Base-by-base conservation (phyloP, 140 eudicot species). In the Stevia rebaudiana region DNA sequence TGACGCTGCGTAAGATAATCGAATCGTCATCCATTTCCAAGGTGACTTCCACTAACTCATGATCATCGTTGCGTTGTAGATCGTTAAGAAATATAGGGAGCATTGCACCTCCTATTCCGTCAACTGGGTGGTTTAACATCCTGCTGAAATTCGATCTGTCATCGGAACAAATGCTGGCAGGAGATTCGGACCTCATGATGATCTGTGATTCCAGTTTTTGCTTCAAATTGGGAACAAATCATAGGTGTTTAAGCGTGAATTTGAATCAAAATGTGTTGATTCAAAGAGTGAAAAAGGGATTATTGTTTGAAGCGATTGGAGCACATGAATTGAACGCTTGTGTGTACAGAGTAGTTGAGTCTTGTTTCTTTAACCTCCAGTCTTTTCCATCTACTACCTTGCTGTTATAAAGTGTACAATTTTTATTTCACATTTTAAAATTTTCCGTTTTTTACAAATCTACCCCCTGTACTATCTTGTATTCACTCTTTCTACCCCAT, bases 41-140 rank as follows among this genome's bases (percentile, higher is more conserved):
- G 28, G 95, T 90, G 56, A 94, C 88, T 55, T 94, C 95, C 1
- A 88, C 95, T 31, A 88, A 69, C 18, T 92, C 75, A 11, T 71
- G 49, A 6, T 67, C 79, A 21, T 67, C 46, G 77, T 79, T 83
- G 36, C 72, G 76, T 0, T 82, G 72, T 63, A 92, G 75, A 53
- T 85, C 95, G 12, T 81, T 74, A 66, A 88, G 98, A 44, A 83
- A 91, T 1, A 81, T 72, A 33, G 98, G 98, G 61, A 92, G 87
- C 98, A 92, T 92, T 87, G 95, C 83, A 0, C 95, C 95, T 1
- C 86, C 85, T 6, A 68, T 74, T n/a, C 78, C 78, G 60, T 75
- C 67, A 11, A n/a, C 80, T 23, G 77, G 33, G 33, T 28, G 33
- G 33, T 28, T 28, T 28, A 28, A 28, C 33, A 28, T 28, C 33